Conservation (phyloP, 2,329 filamentous ascomycete genomes). For the Trichophyton benhamiae region DNA sequence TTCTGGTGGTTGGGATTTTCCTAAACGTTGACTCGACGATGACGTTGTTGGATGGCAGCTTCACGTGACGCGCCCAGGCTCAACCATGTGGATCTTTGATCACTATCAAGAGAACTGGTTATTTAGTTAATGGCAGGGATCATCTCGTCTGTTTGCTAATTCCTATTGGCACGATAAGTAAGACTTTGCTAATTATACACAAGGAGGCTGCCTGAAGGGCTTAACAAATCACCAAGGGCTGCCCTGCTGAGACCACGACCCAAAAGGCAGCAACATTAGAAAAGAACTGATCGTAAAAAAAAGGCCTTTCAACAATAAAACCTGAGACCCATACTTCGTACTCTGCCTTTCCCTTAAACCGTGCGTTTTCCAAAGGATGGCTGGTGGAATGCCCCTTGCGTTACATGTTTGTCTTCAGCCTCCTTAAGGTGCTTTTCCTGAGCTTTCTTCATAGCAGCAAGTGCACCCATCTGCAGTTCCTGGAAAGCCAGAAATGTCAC, state of each 20-base stretch:
- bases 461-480: slow-evolving; percentile 24
- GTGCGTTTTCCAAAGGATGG: not conserved
- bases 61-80: not conserved
- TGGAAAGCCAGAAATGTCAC: slow-evolving; percentile 30
- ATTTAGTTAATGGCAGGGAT: too few relatives aligned
- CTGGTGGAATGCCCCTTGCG: not conserved
- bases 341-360: not conserved
- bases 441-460: slow-evolving; percentile 25
- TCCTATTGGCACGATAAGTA: not conserved
- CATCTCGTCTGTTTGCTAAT: too few relatives aligned
- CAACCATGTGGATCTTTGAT: not conserved
- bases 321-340: not conserved
- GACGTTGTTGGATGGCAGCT: not conserved
- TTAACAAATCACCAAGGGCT: not conserved
- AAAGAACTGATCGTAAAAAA: not conserved
- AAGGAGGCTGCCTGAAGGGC: not conserved
- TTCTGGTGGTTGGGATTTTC: not conserved
- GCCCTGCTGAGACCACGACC: not conserved
- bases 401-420: slow-evolving; percentile 7
- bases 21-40: not conserved
- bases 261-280: not conserved
- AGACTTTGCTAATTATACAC: not conserved
- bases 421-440: slow-evolving; percentile 15
- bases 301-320: not conserved
- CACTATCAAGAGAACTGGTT: too few relatives aligned